Evolutionary conservation across 768 basidiomycete species (phyloP).

Genomic region (Naganishia kalamii): DNA sequence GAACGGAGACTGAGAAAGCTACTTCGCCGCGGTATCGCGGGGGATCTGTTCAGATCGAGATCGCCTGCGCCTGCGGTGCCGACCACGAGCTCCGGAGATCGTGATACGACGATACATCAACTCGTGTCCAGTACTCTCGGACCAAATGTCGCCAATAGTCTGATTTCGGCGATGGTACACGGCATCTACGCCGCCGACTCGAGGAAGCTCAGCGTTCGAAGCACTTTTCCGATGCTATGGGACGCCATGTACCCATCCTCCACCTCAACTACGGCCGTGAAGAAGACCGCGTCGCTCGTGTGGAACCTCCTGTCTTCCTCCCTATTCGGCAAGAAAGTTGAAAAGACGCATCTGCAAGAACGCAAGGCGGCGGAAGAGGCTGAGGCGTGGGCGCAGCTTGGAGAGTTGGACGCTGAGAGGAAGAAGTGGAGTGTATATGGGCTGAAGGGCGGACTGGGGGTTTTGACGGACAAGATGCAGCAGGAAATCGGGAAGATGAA

Average conservation of each 20-base stretch:
- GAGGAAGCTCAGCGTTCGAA: slow-evolving; percentile 62
- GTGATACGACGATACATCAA: slow-evolving; percentile 74
- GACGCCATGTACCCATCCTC: slow-evolving; percentile 52
- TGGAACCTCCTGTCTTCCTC: slow-evolving; percentile 50
- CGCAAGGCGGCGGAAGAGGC: slow-evolving; percentile 38
- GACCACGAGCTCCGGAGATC: neutral
- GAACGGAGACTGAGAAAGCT: slow-evolving; percentile 22
- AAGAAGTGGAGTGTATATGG: slow-evolving; percentile 78
- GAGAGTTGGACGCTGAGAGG: slow-evolving; percentile 63
- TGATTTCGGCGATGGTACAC: slow-evolving; percentile 77
- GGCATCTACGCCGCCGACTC: slow-evolving; percentile 90
- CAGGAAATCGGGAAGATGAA: slow-evolving; percentile 53
- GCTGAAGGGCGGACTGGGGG: slow-evolving; percentile 67
- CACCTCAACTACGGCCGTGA: neutral
- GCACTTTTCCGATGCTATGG: slow-evolving; percentile 71
- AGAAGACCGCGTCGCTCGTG: slow-evolving; percentile 64
- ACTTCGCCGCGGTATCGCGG: slow-evolving; percentile 56
- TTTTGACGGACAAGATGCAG: slow-evolving; percentile 58
- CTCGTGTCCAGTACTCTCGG: slow-evolving; percentile 74
- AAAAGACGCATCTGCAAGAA: neutral
- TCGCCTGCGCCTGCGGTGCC: slow-evolving; percentile 16
- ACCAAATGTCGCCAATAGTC: slow-evolving; percentile 60
- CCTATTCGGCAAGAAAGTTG: neutral
- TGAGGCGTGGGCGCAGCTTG: slow-evolving; percentile 60
- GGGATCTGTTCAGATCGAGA: slow-evolving; percentile 55